phyloP scores from a whole-genome alignment of 441 rosid genomes.

The Corymbia calophylla region DNA sequence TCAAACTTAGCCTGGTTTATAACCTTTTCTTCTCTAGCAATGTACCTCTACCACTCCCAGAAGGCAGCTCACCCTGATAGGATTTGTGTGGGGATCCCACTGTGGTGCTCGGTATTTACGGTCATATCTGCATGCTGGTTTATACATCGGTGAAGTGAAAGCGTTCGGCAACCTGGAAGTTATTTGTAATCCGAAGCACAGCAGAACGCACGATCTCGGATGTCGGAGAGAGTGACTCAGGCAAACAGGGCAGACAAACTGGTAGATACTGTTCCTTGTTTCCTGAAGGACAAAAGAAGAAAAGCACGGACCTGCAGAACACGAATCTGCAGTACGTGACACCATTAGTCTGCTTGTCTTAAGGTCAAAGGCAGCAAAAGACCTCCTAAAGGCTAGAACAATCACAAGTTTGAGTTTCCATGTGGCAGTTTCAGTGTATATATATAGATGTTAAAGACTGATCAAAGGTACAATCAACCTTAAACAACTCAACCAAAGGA shows the following conservation, averaged over 20 bases:
- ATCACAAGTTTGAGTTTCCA: neutral
- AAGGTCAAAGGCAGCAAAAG: neutral
- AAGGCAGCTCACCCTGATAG: neutral
- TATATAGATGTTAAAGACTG: neutral
- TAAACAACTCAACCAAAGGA: neutral
- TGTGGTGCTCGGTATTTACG: neutral
- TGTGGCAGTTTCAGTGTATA: neutral
- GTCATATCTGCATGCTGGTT: neutral
- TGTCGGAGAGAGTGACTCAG: slow-evolving; percentile 44
- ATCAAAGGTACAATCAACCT: neutral
- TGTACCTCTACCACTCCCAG: neutral
- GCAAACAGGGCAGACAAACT: slow-evolving; percentile 74
- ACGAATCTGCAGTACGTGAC: slow-evolving; percentile 56
- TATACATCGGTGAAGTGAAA: slow-evolving; percentile 35
- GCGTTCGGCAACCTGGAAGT: slow-evolving; percentile 44
- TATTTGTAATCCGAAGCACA: slow-evolving; percentile 44
- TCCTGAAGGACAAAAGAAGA: slow-evolving; percentile 33
- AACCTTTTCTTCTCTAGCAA: neutral
- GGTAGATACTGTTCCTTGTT: slow-evolving; percentile 49
- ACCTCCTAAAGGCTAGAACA: neutral
- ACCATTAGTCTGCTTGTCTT: neutral
- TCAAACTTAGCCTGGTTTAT: neutral
- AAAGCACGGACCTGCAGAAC: slow-evolving; percentile 67
- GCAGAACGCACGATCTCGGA: slow-evolving; percentile 42
- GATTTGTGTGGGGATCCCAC: neutral